These are phyloP conservation scores for Rhazya stricta DNA, from an alignment of 257 asterid genomes.

Conservation along the genomic window DNA sequence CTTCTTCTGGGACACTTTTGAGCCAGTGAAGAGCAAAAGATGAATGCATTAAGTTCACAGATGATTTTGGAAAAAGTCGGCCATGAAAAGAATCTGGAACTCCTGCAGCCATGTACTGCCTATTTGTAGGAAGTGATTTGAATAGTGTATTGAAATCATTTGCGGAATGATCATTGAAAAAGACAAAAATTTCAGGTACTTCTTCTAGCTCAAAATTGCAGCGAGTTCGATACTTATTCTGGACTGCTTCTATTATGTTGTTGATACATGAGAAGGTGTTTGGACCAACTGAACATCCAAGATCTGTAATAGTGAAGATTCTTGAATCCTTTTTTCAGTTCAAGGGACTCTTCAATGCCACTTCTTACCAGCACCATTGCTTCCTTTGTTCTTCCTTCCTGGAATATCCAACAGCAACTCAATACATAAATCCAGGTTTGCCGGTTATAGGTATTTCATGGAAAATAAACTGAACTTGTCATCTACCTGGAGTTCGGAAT, in stretches of 20 bases:
- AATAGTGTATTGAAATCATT: slow-evolving; percentile 10
- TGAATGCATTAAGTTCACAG: slow-evolving; percentile 6
- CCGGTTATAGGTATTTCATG: not conserved
- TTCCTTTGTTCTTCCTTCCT: not conserved
- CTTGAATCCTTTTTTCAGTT: not conserved
- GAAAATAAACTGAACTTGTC: not conserved
- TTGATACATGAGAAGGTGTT: slow-evolving; percentile 41
- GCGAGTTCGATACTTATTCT: slow-evolving; percentile 20
- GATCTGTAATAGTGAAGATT: slow-evolving; percentile 33
- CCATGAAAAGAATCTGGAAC: slow-evolving; percentile 15
- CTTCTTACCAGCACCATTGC: not conserved
- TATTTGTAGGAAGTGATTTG: slow-evolving; percentile 7
- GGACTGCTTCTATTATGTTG: slow-evolving; percentile 36
- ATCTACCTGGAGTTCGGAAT: slow-evolving; percentile 2
- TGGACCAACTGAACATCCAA: slow-evolving; percentile 52
- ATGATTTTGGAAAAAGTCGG: slow-evolving; percentile 14
- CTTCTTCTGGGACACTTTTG: not conserved
- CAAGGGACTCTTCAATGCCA: slow-evolving; percentile 1
- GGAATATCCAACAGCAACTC: not conserved
- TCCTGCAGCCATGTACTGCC: slow-evolving; percentile 9
- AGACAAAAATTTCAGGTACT: not conserved
- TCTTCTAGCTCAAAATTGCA: not conserved
- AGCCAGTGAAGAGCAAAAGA: not conserved
- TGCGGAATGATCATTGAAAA: slow-evolving; percentile 4
- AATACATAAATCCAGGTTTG: not conserved